A percentile compares a stretch with the other conserved stretches of the same genome.
Evolutionary conservation across 495 filamentous ascomycete genomes (phyloP).

Genomic region (Hypoxylon crocopeplum): DNA sequence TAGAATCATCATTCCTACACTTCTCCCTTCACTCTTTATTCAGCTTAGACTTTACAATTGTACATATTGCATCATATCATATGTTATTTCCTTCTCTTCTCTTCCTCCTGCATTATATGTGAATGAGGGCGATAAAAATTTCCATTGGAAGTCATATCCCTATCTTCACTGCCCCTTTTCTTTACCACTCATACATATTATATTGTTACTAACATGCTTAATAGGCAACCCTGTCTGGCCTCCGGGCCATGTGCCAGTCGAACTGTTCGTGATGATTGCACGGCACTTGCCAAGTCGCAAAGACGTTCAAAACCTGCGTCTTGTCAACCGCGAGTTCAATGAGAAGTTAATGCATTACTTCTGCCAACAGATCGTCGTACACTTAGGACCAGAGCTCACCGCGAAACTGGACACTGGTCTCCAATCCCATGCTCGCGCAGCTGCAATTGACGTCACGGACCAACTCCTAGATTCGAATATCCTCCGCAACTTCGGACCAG

Average conservation of each 20-base stretch:
- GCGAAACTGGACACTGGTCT: constrained; percentile 41
- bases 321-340: constrained; percentile 57
- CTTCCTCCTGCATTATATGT: too few species aligned
- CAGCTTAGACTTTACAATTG: too few species aligned
- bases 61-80: too few species aligned
- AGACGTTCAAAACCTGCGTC: constrained; percentile 56
- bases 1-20: too few species aligned
- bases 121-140: too few species aligned
- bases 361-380: constrained; percentile 60
- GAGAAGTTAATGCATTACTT: constrained; percentile 26
- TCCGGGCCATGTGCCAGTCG: constrained; percentile 49
- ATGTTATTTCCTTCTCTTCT: too few species aligned
- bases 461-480: background rate
- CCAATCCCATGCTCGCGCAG: background rate
- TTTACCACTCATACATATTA: too few species aligned
- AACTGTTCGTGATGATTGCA: constrained; percentile 57
- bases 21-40: too few species aligned
- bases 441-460: constrained; percentile 6
- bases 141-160: too few species aligned
- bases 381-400: constrained; percentile 61
- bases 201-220: constrained; percentile 1
- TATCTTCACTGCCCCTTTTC: too few species aligned
- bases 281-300: constrained; percentile 51
- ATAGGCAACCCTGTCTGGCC: constrained; percentile 46
- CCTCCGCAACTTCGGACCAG: constrained; percentile 47